Evolutionary conservation across 805 yeast genomes (phyloP).

Genomic region (Ogataea zsoltii): DNA sequence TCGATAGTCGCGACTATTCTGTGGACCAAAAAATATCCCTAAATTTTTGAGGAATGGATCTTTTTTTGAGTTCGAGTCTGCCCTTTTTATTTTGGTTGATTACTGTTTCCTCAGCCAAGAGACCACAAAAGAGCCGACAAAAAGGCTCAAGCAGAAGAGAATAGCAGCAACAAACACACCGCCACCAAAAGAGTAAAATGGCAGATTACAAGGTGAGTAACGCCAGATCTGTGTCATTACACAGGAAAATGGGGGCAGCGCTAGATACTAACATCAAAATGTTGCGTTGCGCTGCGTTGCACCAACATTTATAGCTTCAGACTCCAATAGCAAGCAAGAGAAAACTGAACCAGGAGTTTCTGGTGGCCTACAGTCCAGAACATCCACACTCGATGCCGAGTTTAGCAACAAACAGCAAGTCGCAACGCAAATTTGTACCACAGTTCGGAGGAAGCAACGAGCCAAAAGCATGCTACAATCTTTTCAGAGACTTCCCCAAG

Average conservation of each 20-base stretch:
- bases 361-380: slow-evolving; percentile 22
- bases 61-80: too few relatives aligned
- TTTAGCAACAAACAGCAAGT: slow-evolving; percentile 14
- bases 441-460: slow-evolving; percentile 14
- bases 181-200: slow-evolving; percentile 5
- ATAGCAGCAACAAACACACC: background rate
- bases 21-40: too few relatives aligned
- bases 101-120: too few relatives aligned
- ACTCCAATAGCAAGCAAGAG: slow-evolving; percentile 22
- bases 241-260: slow-evolving; percentile 9
- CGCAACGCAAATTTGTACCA: slow-evolving; percentile 17
- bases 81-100: too few relatives aligned
- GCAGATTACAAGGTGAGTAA: slow-evolving; percentile 19
- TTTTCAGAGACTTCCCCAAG: slow-evolving; percentile 17
- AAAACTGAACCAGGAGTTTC: slow-evolving; percentile 20
- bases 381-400: slow-evolving; percentile 23
- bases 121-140: too few relatives aligned
- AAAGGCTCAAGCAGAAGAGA: background rate
- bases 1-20: too few relatives aligned
- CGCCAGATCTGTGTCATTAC: background rate
- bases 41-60: too few relatives aligned
- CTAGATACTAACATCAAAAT: slow-evolving; percentile 11
- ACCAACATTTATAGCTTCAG: slow-evolving; percentile 12
- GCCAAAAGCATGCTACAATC: slow-evolving; percentile 17
- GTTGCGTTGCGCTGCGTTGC: slow-evolving; percentile 9